These are phyloP conservation scores for Xylaria intraflava DNA, from an alignment of 495 filamentous ascomycete species.

Conservation along the genomic window DNA sequence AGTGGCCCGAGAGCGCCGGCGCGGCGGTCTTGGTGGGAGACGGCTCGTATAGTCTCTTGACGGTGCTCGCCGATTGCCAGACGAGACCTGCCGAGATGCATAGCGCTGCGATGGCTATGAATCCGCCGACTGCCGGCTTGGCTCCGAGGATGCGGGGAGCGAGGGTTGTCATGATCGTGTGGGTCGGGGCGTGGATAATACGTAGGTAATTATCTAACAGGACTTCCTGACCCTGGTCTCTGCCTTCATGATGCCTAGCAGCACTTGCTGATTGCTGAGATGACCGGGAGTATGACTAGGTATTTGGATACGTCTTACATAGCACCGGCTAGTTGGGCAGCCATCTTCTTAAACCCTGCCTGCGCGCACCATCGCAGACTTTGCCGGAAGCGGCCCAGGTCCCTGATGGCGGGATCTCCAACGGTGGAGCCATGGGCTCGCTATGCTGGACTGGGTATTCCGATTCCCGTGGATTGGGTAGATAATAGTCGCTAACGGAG, in stretches of 20 bases:
- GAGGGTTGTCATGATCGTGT: background rate
- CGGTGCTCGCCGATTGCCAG: background rate
- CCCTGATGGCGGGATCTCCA: too few species aligned
- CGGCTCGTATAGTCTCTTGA: slow-evolving; percentile 6
- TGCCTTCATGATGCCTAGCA: too few species aligned
- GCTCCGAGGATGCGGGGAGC: background rate
- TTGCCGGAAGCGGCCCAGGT: too few species aligned
- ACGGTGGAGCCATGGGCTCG: too few species aligned
- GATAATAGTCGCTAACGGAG: too few species aligned
- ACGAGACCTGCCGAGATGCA: background rate
- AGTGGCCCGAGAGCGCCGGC: slow-evolving; percentile 19
- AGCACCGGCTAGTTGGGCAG: background rate
- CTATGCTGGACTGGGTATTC: too few species aligned
- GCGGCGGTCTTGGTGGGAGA: slow-evolving; percentile 27
- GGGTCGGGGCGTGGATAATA: too few species aligned
- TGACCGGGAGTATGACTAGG: too few species aligned
- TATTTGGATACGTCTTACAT: too few species aligned
- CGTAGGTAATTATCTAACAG: background rate
- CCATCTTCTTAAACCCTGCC: background rate
- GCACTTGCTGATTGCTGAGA: too few species aligned
- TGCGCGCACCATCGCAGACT: too few species aligned
- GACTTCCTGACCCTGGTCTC: background rate
- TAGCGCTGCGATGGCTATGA: background rate
- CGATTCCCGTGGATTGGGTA: too few species aligned
- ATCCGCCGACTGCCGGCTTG: background rate